Percentiles rank a stretch among this genome's conserved stretches.
Evolutionary conservation across 352 stramenopile species (phyloP).

Genomic region (Globisporangium iwayamae): DNA sequence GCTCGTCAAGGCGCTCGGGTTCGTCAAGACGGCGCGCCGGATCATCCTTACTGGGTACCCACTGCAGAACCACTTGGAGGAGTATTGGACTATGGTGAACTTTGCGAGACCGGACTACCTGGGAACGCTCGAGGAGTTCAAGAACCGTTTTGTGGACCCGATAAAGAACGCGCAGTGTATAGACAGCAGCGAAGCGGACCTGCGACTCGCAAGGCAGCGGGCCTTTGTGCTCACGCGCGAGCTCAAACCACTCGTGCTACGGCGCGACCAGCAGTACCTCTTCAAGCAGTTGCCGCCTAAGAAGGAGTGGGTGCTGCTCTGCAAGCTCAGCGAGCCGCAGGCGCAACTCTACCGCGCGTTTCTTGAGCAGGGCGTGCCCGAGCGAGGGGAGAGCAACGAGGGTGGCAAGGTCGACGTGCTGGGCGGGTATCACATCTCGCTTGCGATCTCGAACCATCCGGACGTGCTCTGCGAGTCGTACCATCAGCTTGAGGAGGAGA

Average conservation of each 20-base stretch:
- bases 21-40: constrained; percentile 81
- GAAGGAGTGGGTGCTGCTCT: constrained; percentile 87
- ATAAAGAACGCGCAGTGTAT: constrained; percentile 86
- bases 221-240: constrained; percentile 81
- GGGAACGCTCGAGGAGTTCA: constrained; percentile 81
- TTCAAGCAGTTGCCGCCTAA: constrained; percentile 84
- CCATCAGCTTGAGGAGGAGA: constrained; percentile 51
- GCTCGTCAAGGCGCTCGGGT: constrained; percentile 76
- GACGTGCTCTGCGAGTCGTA: constrained; percentile 78
- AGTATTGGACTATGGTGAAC: constrained; percentile 93
- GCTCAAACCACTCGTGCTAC: constrained; percentile 78
- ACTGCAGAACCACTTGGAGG: constrained; percentile 94
- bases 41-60: constrained; percentile 95
- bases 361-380: constrained; percentile 57
- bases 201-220: constrained; percentile 64
- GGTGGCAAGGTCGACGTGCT: constrained; percentile 65
- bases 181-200: constrained; percentile 69
- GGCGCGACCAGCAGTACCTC: constrained; percentile 82
- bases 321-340: constrained; percentile 76
- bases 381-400: constrained; percentile 20
- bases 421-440: constrained; percentile 81
- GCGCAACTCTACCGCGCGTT: constrained; percentile 73
- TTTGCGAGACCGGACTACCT: constrained; percentile 84
- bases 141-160: constrained; percentile 88
- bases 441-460: constrained; percentile 88